Evolutionary conservation across 2,329 filamentous ascomycete species (phyloP), one percentile per base, ranked within the genome.

Genomic region (Fusarium zealandicum): DNA sequence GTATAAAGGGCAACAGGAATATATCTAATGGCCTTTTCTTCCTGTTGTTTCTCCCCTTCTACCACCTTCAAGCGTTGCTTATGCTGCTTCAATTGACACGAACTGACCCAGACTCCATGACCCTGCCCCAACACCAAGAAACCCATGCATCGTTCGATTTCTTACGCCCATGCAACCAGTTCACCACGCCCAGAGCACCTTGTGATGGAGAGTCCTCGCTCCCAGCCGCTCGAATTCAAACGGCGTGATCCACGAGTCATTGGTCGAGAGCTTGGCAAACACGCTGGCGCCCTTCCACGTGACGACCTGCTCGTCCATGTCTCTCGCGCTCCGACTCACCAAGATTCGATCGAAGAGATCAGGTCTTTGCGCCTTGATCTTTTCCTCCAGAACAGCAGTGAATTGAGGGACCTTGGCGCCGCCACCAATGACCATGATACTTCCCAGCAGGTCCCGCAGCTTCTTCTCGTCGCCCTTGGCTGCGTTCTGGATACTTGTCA

Each of bases 201-300:
- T 96, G 75, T 95, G 90, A 63, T 92, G 91, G 71, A 99, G 77
- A 54, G 93, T 82, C 69, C 95, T 84, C 54, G 86, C 83, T 3
- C 93, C 93, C 47, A 97, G 72, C 54, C 91, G 84, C 76, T 97
- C 92, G 75, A 93, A 97, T 79, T 98, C 93, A 67, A 89, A 81
- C 39, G 86, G 84, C 12, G 88, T 89, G 69, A 98, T 91, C 95
- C 95, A 99, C 68, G 90, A 95, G 73, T 99, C 95, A 75, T 98
- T 98, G 13, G 92, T 93, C 38, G 87, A 84, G 65, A 98, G 78
- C 76, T 96, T 92, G 3, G 92, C 93, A 79, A 97, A 99, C 13
- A 99, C 93, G 71, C 92, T 96, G 1, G 91, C 95, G 4, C 95
- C 95, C 81, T 99, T 99, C 95, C 95, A 99, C 8, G 89, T 88